Percentiles rank a stretch among this genome's conserved stretches.
Evolutionary conservation across 257 asterid species (phyloP).

Genomic region (Eustoma russellianum): DNA sequence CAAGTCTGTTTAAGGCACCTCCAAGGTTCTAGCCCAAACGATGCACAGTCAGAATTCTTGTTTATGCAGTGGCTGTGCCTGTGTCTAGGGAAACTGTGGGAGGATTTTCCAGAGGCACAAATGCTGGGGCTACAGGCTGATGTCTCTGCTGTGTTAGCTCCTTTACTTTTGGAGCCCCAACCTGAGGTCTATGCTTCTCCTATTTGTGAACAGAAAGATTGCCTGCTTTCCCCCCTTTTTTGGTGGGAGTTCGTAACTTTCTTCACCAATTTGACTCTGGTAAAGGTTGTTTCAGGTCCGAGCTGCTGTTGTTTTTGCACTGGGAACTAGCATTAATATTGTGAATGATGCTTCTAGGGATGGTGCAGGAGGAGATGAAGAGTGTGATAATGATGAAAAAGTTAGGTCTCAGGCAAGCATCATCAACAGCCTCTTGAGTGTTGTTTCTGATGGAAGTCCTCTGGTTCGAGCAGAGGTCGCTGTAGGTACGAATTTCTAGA

Average conservation of each 20-base stretch:
- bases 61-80: slow-evolving; percentile 98
- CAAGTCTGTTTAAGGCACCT: slow-evolving; percentile 82
- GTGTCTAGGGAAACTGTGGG: slow-evolving; percentile 96
- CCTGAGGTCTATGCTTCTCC: slow-evolving; percentile 67
- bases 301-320: slow-evolving; percentile 89
- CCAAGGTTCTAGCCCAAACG: slow-evolving; percentile 63
- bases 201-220: neutral
- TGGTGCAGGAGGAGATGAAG: slow-evolving; percentile 69
- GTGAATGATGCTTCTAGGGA: slow-evolving; percentile 75
- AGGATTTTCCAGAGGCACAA: slow-evolving; percentile 88
- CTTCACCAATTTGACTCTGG: neutral
- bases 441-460: slow-evolving; percentile 95
- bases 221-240: neutral
- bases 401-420: slow-evolving; percentile 65
- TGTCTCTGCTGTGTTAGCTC: slow-evolving; percentile 75
- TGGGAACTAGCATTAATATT: slow-evolving; percentile 77
- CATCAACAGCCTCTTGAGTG: slow-evolving; percentile 62
- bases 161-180: slow-evolving; percentile 89
- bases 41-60: slow-evolving; percentile 80
- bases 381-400: slow-evolving; percentile 85
- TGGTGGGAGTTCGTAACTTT: neutral
- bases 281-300: slow-evolving; percentile 58
- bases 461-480: slow-evolving; percentile 98
- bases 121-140: slow-evolving; percentile 71
- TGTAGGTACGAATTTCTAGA: slow-evolving; percentile 53